Conservation (phyloP, 257 asterid species). For the Fraxinus cuspidata region DNA sequence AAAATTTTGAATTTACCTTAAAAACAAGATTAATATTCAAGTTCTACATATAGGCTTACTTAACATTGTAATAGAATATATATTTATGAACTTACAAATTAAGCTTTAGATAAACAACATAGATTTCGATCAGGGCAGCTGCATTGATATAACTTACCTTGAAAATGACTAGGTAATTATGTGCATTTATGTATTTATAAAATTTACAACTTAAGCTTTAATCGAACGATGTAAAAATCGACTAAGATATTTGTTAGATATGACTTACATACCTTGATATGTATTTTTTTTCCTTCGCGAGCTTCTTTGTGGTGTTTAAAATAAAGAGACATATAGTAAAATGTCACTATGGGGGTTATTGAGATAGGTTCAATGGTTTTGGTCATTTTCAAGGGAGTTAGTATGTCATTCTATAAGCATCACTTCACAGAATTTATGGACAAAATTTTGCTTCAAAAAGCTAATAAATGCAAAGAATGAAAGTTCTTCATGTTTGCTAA, state of each 20-base stretch:
- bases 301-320: background rate
- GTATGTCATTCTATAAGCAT: background rate
- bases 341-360: background rate
- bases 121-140: no score
- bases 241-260: background rate
- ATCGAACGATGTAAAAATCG: background rate
- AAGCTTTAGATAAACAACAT: no score
- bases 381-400: background rate
- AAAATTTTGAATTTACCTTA: no score
- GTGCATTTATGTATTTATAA: background rate
- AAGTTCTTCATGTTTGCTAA: no score
- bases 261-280: background rate
- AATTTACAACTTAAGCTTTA: background rate
- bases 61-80: background rate
- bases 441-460: no score
- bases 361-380: background rate
- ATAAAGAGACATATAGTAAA: background rate
- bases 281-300: background rate
- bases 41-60: no score
- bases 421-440: no score
- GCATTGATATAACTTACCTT: no score
- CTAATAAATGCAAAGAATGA: no score
- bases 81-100: no score
- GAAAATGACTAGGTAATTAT: no score
- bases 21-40: no score